These are phyloP conservation scores for Geotrichum restrictum DNA, from an alignment of 1,139 yeast species.

Conservation along the genomic window DNA sequence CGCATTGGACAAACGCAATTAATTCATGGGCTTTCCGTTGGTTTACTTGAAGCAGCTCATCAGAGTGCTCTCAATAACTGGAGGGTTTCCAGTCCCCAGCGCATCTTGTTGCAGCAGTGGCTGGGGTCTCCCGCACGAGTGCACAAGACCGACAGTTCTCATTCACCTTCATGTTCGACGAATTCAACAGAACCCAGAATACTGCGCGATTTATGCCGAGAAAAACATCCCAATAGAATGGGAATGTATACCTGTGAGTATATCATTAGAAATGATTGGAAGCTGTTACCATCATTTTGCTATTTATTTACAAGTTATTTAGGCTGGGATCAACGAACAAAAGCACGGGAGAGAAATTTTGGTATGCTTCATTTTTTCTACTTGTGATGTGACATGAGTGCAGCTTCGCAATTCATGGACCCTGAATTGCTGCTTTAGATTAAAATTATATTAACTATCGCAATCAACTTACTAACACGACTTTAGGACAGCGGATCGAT, in stretches of 20 bases:
- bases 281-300: background rate
- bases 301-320: background rate
- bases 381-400: background rate
- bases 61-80: conserved; percentile 28
- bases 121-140: too few relatives aligned
- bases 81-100: conserved; percentile 29
- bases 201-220: conserved; percentile 64
- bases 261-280: too few relatives aligned
- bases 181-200: conserved; percentile 29
- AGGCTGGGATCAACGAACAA: conserved; percentile 78
- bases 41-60: conserved; percentile 26
- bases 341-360: conserved; percentile 74
- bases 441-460: background rate
- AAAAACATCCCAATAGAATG: conserved; percentile 51
- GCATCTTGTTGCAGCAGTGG: conserved; percentile 36
- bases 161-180: background rate
- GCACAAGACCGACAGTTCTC: too few relatives aligned
- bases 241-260: conserved; percentile 63
- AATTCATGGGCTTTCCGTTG: conserved; percentile 15
- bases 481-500: conserved; percentile 76
- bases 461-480: background rate
- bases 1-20: conserved; percentile 1
- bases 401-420: too few relatives aligned
- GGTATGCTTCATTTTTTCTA: conserved; percentile 2
- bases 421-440: too few relatives aligned